Base-by-base conservation (phyloP, 2,329 filamentous ascomycete species). In the Pseudocercospora vitis region DNA sequence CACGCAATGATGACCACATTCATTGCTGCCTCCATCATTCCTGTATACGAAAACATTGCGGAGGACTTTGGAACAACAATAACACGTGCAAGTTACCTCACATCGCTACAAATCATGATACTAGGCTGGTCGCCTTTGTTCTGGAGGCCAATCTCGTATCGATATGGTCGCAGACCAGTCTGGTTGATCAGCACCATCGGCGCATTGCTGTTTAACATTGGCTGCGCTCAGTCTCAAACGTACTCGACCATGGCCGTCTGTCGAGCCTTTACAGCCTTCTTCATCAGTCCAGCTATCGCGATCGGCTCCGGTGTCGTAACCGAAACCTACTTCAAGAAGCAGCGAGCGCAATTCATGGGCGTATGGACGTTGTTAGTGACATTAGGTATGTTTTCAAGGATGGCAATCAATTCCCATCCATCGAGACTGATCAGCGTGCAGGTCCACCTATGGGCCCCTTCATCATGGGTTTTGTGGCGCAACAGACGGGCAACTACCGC, bases 251-350 rank as follows among this genome's bases (percentile, higher is more conserved):
- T 80, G 76, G 75, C 72, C 1, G 69, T 73, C 0, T 81, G 78
- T 55, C 73, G 80, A 50, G 78, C 77, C n/a, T 70, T 83, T 19
- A 72, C 74, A 6, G 73, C 77, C 0, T 81, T 82, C 62, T 82
- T 82, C 65, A 82, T 83, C 58, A 76, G 73, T 12, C 81, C 81
- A 4, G 76, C 80, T 0, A 73, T 71, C 11, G 75, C 77, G 0
- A 80, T 83, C 46, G 81, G 81, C 19, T 81, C 78, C 62, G 80
- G 74, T 0, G 78, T 83, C 7, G 81, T 83, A 2, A 76, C 78
- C 12, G 81, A 83, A 61, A 80, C 76, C 1, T 82, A 81, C 55
- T 83, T 83, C 68, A 78, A 77, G 62, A 75, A 75, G 24, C 77
- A 83, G 42, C 70, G 80, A 18, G 80, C 73, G 4, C 73, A 71